Conservation (phyloP, 2,329 filamentous ascomycete species). For the Ilyonectria destructans region DNA sequence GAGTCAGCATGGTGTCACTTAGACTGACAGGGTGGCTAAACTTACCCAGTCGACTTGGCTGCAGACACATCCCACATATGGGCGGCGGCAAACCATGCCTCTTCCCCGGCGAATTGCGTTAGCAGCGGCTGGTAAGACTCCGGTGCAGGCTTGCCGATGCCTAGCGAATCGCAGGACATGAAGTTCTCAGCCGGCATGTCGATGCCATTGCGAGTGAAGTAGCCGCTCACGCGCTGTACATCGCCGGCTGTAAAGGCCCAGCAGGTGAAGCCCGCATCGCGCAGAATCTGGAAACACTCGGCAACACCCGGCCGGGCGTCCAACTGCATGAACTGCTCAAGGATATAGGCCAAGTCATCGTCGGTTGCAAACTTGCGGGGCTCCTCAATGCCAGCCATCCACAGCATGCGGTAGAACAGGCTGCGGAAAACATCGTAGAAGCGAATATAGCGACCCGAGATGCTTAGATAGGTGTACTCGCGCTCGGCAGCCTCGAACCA, state of each 20-base stretch:
- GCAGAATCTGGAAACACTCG: constrained; percentile 61
- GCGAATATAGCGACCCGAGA: constrained; percentile 60
- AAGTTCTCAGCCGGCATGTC: constrained; percentile 68
- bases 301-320: constrained; percentile 57
- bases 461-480: constrained; percentile 66
- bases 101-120: constrained; percentile 57
- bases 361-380: constrained; percentile 60
- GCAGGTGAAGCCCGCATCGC: constrained; percentile 64
- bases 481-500: constrained; percentile 65
- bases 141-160: constrained; percentile 66
- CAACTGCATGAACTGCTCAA: constrained; percentile 57
- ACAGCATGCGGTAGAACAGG: constrained; percentile 66
- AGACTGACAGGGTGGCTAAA: background rate
- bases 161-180: constrained; percentile 65
- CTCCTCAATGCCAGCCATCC: constrained; percentile 60
- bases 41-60: constrained; percentile 63
- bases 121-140: constrained; percentile 63
- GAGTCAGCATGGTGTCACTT: background rate
- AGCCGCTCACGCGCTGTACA: constrained; percentile 64
- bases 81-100: constrained; percentile 72
- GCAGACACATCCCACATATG: constrained; percentile 74
- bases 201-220: constrained; percentile 65
- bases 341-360: constrained; percentile 59
- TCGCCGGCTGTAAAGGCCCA: constrained; percentile 71
- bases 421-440: constrained; percentile 61